These are phyloP conservation scores for Lyophyllum decastes DNA, from an alignment of 768 basidiomycete genomes.

Conservation along the genomic window DNA sequence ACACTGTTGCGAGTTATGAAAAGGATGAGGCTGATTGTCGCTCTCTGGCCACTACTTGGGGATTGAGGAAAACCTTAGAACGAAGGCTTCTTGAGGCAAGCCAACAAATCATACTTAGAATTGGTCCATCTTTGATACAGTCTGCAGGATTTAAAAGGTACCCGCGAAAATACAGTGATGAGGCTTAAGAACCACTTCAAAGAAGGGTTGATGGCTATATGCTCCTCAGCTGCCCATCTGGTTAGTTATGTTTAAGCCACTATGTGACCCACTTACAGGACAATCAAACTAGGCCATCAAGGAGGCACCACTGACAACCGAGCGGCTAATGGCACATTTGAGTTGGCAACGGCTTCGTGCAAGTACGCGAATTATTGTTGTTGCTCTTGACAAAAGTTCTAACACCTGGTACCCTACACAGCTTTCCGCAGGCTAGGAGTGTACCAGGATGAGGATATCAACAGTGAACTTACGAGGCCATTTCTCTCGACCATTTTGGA, in stretches of 20 bases:
- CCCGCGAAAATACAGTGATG: neutral
- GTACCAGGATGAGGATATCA: conserved; percentile 1
- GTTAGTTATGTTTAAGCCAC: neutral
- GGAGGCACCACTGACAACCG: neutral
- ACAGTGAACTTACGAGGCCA: neutral
- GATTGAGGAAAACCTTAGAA: neutral
- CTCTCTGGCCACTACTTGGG: conserved; percentile 1
- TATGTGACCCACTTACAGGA: too few species aligned
- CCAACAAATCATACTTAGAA: neutral
- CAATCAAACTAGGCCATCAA: neutral
- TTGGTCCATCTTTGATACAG: neutral
- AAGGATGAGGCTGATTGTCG: neutral
- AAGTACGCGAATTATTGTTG: neutral
- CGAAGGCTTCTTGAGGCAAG: neutral
- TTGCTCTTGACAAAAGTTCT: neutral
- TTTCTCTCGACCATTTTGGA: neutral
- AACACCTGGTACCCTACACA: neutral
- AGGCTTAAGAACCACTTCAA: neutral
- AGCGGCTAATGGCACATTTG: neutral
- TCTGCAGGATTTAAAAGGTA: neutral
- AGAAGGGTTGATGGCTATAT: neutral
- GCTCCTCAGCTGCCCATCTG: neutral
- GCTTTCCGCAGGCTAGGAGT: neutral
- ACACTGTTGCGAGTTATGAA: neutral
- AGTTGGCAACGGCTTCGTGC: conserved; percentile 7